Evolutionary conservation across 306 rosid species (phyloP).

Genomic region (Canavalia ensiformis): DNA sequence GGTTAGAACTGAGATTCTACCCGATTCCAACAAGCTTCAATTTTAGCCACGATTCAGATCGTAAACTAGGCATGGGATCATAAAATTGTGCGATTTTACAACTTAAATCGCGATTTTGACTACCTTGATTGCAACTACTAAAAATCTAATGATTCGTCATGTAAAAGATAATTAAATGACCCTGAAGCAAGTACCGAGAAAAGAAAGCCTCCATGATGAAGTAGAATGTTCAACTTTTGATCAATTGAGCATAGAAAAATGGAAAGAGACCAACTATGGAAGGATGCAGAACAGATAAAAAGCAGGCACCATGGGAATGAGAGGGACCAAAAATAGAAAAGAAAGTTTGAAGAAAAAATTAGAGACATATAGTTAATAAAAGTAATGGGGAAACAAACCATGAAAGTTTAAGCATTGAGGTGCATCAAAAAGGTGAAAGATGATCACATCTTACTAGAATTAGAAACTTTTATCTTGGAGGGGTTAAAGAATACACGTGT

Average conservation of each 20-base stretch:
- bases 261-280: not conserved
- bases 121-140: not conserved
- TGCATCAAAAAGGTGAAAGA: conserved; percentile 33
- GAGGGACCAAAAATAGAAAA: not conserved
- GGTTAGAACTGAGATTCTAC: too few species aligned
- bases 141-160: conserved; percentile 41
- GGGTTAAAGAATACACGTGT: conserved; percentile 43
- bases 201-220: conserved; percentile 42
- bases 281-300: not conserved
- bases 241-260: not conserved
- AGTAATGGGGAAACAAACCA: conserved; percentile 3
- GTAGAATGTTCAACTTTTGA: not conserved
- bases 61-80: too few species aligned
- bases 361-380: not conserved
- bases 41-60: too few species aligned
- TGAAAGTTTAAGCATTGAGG: conserved; percentile 1
- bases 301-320: not conserved
- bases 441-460: conserved; percentile 40
- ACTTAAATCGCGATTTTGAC: too few species aligned
- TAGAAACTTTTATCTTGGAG: conserved; percentile 49
- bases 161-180: conserved; percentile 8
- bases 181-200: conserved; percentile 29
- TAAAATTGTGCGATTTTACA: too few species aligned
- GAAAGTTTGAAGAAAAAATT: not conserved
- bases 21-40: too few species aligned